phyloP scores from a whole-genome alignment of 1,284 basidiomycete genomes.

The Xanthoconium separans region DNA sequence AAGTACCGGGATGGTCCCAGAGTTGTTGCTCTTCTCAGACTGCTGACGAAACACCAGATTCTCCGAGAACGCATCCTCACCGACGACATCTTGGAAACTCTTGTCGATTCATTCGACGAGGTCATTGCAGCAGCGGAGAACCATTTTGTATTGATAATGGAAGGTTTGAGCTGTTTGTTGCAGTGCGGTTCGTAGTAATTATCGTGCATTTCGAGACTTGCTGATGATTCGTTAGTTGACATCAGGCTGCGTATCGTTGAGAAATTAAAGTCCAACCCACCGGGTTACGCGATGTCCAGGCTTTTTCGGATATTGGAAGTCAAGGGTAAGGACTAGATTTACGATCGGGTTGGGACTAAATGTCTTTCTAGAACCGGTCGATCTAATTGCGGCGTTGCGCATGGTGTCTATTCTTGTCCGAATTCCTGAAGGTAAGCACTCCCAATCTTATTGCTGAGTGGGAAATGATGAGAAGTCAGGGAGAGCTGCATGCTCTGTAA shows the following conservation, averaged over 20 bases:
- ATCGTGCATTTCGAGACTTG: neutral
- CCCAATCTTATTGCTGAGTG: no score
- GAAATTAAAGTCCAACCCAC: neutral
- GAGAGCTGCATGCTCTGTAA: no score
- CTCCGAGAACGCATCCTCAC: conserved; percentile 18
- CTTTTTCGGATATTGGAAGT: conserved; percentile 16
- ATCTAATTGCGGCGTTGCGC: conserved; percentile 17
- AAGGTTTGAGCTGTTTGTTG: conserved; percentile 18
- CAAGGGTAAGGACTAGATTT: conserved; percentile 2
- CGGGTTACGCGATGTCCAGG: neutral
- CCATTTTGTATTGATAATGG: conserved; percentile 24
- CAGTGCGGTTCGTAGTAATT: conserved; percentile 16
- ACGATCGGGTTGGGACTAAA: neutral
- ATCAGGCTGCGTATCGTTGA: conserved; percentile 1
- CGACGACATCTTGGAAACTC: conserved; percentile 11
- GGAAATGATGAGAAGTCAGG: no score
- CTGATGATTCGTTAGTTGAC: conserved; percentile 12
- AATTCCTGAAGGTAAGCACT: no score
- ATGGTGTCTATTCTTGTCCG: conserved; percentile 9
- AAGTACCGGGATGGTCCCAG: conserved; percentile 16
- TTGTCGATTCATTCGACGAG: conserved; percentile 15
- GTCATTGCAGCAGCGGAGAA: conserved; percentile 4
- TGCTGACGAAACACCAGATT: conserved; percentile 15
- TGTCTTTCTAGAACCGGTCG: conserved; percentile 7
- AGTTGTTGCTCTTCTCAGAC: conserved; percentile 21